Evolutionary conservation across 2,329 filamentous ascomycete species (phyloP), one percentile per base, ranked within the genome.

Genomic region (Madurella fahalii): DNA sequence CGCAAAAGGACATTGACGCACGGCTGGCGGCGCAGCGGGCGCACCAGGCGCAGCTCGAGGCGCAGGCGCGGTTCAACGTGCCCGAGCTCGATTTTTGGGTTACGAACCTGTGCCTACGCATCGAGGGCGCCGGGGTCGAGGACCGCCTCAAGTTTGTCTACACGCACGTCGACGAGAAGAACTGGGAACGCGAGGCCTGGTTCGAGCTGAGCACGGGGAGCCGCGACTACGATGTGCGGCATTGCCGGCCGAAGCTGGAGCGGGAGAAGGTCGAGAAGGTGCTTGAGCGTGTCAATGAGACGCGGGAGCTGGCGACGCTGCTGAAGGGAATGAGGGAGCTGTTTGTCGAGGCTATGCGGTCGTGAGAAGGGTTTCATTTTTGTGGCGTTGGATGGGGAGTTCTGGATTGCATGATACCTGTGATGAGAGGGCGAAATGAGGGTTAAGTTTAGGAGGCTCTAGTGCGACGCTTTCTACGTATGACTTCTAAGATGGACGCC

Each of bases 1-100:
- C 86, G 4, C 86, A 91, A 65, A 79, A 78, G 54, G 81, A 85
- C 51, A 90, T 93, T 60, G 84, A 87, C 51, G 76, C 81, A 31
- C 80, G 83, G 40, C 73, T 88, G 18, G 85, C 86, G n/a, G 85
- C 86, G 12, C 88, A 91, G 72, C 78, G 84, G 49, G 82, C 82
- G 59, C 84, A 89, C 68, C 84, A 88, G 46, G 80, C 83, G 58
- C 85, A 90, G 63, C 77, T 95, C 39, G 90, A 95, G 64, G 82
- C 86, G 2, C 93, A 97, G 73, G 83, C 88, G 51, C 83, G 90
- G 34, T 89, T 93, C 72, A 97, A 99, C 71, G 82, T 89, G 42
- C 94, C 94, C 0, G 94, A 99, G 74, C 79, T 99, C 44, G 89
- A 92, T 63, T 97, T 97, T 69, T 99, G 94, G 94, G 89, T 95